Evolutionary conservation across 352 stramenopile species (phyloP).

Genomic region (Pythium apleroticum): DNA sequence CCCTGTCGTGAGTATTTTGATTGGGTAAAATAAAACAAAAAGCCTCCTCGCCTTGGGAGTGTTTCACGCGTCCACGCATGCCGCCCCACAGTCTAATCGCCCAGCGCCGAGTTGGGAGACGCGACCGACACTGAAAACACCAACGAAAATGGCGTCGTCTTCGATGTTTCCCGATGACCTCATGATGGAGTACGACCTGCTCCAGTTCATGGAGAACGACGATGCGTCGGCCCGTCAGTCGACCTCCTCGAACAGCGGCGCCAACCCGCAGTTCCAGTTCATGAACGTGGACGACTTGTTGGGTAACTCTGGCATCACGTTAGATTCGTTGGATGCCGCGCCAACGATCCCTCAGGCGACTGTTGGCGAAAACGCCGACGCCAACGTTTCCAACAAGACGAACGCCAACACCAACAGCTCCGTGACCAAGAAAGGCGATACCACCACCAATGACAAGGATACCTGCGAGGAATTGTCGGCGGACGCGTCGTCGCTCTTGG

Average conservation of each 20-base stretch:
- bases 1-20: neutral
- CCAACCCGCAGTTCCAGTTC: constrained; percentile 15
- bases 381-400: no score
- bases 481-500: constrained; percentile 26
- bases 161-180: constrained; percentile 32
- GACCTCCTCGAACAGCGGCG: neutral
- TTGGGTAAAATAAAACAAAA: constrained; percentile 4
- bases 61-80: constrained; percentile 10
- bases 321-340: constrained; percentile 18
- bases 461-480: constrained; percentile 11
- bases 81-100: constrained; percentile 20
- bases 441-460: neutral
- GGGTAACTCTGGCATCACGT: constrained; percentile 23
- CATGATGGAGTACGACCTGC: constrained; percentile 36
- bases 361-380: constrained; percentile 5
- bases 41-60: neutral
- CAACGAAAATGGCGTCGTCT: constrained; percentile 17
- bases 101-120: neutral
- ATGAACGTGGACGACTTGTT: constrained; percentile 36
- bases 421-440: neutral
- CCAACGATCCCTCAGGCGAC: constrained; percentile 3
- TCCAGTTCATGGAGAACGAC: constrained; percentile 39
- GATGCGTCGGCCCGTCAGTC: constrained; percentile 13
- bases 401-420: neutral
- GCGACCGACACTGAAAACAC: no score